phyloP scores from a whole-genome alignment of 306 rosid genomes.

The Vicia faba region DNA sequence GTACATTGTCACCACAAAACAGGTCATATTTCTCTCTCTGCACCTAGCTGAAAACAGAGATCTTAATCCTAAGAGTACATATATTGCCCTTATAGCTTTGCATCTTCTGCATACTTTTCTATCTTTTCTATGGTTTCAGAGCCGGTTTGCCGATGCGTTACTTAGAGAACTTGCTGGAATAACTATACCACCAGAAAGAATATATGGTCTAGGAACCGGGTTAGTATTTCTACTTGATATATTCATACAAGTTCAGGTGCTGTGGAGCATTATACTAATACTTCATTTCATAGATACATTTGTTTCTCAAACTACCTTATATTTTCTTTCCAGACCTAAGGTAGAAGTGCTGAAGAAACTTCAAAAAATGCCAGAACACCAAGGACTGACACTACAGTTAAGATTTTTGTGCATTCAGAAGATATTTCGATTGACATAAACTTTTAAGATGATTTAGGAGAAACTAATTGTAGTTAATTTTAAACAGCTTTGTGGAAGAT shows the following conservation, averaged over 20 bases:
- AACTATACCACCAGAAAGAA: constrained; percentile 73
- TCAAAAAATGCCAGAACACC: constrained; percentile 80
- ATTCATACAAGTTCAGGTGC: neutral
- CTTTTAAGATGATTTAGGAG: constrained; percentile 20
- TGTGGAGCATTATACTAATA: neutral
- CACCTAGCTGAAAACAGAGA: constrained; percentile 17
- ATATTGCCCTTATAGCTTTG: constrained; percentile 12
- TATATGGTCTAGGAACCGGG: constrained; percentile 88
- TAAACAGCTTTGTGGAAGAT: constrained; percentile 86
- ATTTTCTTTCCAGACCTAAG: constrained; percentile 62
- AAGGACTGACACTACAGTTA: constrained; percentile 81
- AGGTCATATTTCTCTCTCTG: constrained; percentile 46
- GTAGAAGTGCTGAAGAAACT: constrained; percentile 81
- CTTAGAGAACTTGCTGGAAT: constrained; percentile 82
- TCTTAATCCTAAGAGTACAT: constrained; percentile 15
- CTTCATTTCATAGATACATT: constrained; percentile 23
- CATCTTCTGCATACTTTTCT: constrained; percentile 3
- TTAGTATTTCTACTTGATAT: constrained; percentile 44
- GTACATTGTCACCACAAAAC: constrained; percentile 83
- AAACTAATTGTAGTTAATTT: constrained; percentile 26
- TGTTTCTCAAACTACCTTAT: neutral
- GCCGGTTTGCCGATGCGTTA: constrained; percentile 86
- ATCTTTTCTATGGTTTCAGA: constrained; percentile 41
- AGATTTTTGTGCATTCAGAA: constrained; percentile 37
- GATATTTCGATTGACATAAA: constrained; percentile 9